These are phyloP conservation scores for Astraeus odoratus DNA, from an alignment of 768 basidiomycete species.

Conservation along the genomic window DNA sequence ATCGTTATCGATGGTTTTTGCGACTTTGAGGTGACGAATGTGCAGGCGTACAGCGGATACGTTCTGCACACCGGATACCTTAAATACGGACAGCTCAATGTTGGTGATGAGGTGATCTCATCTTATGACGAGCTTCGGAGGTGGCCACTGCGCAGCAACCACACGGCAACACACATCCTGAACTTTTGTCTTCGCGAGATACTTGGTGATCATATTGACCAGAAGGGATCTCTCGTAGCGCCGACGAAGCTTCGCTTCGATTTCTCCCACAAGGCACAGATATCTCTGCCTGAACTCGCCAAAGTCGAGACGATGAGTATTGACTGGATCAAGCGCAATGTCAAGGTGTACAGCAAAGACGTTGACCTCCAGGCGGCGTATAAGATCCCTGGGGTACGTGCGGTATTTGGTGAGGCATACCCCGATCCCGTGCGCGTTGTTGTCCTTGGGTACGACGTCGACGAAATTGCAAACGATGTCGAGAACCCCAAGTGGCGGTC, in stretches of 20 bases:
- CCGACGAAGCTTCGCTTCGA: slow-evolving; percentile 96
- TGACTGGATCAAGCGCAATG: slow-evolving; percentile 88
- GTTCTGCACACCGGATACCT: slow-evolving; percentile 88
- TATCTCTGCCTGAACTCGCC: slow-evolving; percentile 65
- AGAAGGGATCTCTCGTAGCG: slow-evolving; percentile 96
- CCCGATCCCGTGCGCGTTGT: slow-evolving; percentile 98
- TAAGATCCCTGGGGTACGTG: slow-evolving; percentile 88
- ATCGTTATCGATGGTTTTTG: slow-evolving; percentile 87
- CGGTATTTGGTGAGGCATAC: slow-evolving; percentile 97
- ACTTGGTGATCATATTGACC: slow-evolving; percentile 95
- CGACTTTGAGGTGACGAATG: slow-evolving; percentile 91
- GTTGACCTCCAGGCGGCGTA: slow-evolving; percentile 69
- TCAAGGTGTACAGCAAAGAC: slow-evolving; percentile 84
- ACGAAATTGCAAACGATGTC: slow-evolving; percentile 80
- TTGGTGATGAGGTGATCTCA: slow-evolving; percentile 78
- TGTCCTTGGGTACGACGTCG: slow-evolving; percentile 78
- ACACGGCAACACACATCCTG: slow-evolving; percentile 97
- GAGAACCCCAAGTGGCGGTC: slow-evolving; percentile 85
- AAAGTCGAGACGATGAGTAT: slow-evolving; percentile 80
- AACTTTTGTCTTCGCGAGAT: slow-evolving; percentile 91
- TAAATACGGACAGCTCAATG: slow-evolving; percentile 77
- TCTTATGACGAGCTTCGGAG: slow-evolving; percentile 95
- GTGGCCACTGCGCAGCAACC: slow-evolving; percentile 95
- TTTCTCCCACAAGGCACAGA: slow-evolving; percentile 92
- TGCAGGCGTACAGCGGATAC: slow-evolving; percentile 93